A percentile compares a stretch with the other conserved stretches of the same genome.
Conservation (phyloP, 495 filamentous ascomycete species). For the Penicillium parvum region DNA sequence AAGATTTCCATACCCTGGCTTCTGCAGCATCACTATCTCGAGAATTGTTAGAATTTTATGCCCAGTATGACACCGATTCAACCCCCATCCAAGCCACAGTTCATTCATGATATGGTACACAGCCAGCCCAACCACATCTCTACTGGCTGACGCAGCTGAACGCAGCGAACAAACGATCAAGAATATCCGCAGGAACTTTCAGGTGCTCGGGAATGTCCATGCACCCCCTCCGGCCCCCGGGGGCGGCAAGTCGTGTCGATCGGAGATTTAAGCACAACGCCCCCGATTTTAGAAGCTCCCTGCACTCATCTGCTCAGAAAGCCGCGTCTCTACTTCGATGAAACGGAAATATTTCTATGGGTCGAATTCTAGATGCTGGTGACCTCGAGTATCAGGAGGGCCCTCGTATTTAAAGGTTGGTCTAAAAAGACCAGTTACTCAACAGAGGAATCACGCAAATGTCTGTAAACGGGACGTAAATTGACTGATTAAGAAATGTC, state of each 20-base stretch:
- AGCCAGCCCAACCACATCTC: constrained; percentile 5
- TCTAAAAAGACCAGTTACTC: no score
- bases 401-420: constrained; percentile 15
- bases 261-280: constrained; percentile 12
- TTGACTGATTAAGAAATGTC: no score
- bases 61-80: constrained; percentile 17
- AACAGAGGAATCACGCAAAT: no score
- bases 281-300: constrained; percentile 18
- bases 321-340: constrained; percentile 21
- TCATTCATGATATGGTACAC: constrained; percentile 2
- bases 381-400: constrained; percentile 14
- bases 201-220: constrained; percentile 17
- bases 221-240: no score
- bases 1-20: no score
- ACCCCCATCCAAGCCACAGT: neutral
- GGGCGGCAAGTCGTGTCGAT: constrained; percentile 15
- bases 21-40: no score
- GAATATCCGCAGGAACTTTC: constrained; percentile 23
- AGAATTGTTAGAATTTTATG: constrained; percentile 16
- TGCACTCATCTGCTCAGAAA: constrained; percentile 27
- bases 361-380: constrained; percentile 26
- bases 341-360: constrained; percentile 29
- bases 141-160: neutral
- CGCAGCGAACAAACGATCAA: constrained; percentile 6
- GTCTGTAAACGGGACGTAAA: no score